Percentiles rank a stretch among this genome's conserved stretches.
phyloP scores from a whole-genome alignment of 2,329 filamentous ascomycete genomes.

The Beauveria australis region DNA sequence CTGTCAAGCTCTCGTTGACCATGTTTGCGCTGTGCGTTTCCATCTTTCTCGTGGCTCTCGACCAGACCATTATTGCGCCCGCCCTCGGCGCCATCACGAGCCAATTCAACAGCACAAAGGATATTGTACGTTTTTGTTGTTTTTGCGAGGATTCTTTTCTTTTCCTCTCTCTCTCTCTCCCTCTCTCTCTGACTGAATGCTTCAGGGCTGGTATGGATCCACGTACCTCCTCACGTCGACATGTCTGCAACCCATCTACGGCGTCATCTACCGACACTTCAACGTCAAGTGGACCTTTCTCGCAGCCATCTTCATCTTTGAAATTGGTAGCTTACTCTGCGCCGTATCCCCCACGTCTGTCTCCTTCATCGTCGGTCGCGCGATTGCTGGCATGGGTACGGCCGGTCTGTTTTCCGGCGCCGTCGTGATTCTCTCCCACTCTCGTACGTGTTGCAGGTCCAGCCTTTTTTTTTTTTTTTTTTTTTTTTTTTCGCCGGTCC shows the following conservation, averaged over 20 bases:
- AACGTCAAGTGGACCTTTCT: slow-evolving; percentile 40
- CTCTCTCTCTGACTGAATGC: slow-evolving; percentile 7
- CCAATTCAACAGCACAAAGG: slow-evolving; percentile 34
- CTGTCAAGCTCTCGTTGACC: slow-evolving; percentile 32
- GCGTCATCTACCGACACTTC: slow-evolving; percentile 42
- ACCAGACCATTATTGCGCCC: slow-evolving; percentile 45
- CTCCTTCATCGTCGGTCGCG: slow-evolving; percentile 43
- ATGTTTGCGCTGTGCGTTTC: slow-evolving; percentile 36
- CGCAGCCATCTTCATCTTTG: slow-evolving; percentile 33
- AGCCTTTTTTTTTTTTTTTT: too few relatives aligned
- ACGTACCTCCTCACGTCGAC: slow-evolving; percentile 41
- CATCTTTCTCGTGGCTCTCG: slow-evolving; percentile 42
- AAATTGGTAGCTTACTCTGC: slow-evolving; percentile 35
- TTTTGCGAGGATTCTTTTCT: not conserved
- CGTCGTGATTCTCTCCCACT: slow-evolving; percentile 38
- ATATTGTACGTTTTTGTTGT: slow-evolving; percentile 28
- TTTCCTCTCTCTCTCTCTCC: slow-evolving; percentile 14
- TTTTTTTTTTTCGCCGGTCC: too few relatives aligned
- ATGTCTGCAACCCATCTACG: slow-evolving; percentile 42
- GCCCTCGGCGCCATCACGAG: slow-evolving; percentile 44
- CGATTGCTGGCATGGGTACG: slow-evolving; percentile 42
- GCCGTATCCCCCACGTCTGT: slow-evolving; percentile 37
- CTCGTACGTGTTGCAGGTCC: slow-evolving; percentile 20
- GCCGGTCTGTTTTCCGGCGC: slow-evolving; percentile 43
- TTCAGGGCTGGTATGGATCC: slow-evolving; percentile 41